Base-by-base conservation (phyloP, 169 alveolate species). In the Cryptosporidium felis region DNA sequence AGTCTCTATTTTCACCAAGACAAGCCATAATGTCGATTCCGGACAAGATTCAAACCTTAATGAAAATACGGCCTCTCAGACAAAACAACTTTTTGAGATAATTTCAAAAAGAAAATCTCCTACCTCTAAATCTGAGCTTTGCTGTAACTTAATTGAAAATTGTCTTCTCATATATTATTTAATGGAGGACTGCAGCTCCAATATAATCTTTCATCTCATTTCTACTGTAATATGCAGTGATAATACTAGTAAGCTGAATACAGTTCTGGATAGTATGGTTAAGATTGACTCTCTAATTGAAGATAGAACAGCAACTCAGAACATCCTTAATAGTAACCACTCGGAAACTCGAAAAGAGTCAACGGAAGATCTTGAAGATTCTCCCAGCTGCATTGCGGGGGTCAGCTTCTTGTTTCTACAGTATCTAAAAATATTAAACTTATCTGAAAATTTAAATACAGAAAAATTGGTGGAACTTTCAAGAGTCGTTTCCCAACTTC, bases 311-410 rank as follows among this genome's bases (percentile, higher is more conserved):
- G n/a, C n/a, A n/a, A n/a, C n/a, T n/a, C n/a, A n/a, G n/a, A n/a
- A n/a, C n/a, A n/a, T n/a, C n/a, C n/a, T n/a, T n/a, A n/a, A n/a
- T n/a, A n/a, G 42, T 9, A 30, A 30, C 23, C 41, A 30, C 1
- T 4, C 23, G 44, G 6, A 30, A 30, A 23, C 14, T 5, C 42
- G 32, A 30, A 30, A 0, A 28, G 63, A 56, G 49, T 5, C 16
- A 6, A 41, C n/a, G 61, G 62, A 23, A 12, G 62, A 65, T 47
- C 21, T 46, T 26, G 62, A 65, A 14, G 26, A 65, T 30, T 5
- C 45, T 5, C 81, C 81, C 1, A 65, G 62, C 61, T 65, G 81
- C 32, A 46, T 65, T 47, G 53, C 81, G 8, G 74, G 85, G 6
- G 14, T 74, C 9, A 49, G 45, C 23, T 56, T 53, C 44, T 10